Conservation (phyloP, 164 flowering plant species). For the Nelumbo lutea region DNA sequence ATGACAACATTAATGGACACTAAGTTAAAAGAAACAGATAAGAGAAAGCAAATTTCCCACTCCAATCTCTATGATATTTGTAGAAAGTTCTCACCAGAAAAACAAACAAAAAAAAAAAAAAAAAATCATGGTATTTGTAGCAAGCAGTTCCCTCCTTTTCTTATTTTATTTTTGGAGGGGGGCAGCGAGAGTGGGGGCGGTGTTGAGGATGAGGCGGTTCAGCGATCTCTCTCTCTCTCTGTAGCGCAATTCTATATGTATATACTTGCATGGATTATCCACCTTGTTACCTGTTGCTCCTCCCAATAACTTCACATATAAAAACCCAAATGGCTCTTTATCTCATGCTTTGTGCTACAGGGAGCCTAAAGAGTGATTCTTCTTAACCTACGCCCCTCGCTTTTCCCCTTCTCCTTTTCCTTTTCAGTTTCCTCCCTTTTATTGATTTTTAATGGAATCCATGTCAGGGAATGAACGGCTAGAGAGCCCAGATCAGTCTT, state of each 20-base stretch:
- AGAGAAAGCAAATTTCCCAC: too few relatives aligned
- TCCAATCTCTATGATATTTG: too few relatives aligned
- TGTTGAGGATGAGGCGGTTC: too few relatives aligned
- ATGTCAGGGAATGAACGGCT: constrained; percentile 60
- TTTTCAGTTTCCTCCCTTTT: constrained; percentile 6
- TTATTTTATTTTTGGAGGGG: too few relatives aligned
- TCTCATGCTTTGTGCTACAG: background rate
- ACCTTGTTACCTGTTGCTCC: background rate
- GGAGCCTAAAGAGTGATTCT: constrained; percentile 6
- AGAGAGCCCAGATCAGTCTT: constrained; percentile 35
- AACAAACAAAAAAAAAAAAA: too few relatives aligned
- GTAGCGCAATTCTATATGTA: constrained; percentile 1
- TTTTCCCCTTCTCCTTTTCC: constrained; percentile 6
- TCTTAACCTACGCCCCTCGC: constrained; percentile 11
- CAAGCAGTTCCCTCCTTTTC: too few relatives aligned
- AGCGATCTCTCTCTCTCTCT: background rate
- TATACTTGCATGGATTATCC: constrained; percentile 4
- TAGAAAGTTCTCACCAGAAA: too few relatives aligned
- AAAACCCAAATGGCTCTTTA: background rate
- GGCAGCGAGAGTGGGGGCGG: too few relatives aligned
- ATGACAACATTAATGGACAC: background rate
- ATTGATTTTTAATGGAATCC: constrained; percentile 37
- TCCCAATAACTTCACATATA: constrained; percentile 7
- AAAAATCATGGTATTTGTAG: too few relatives aligned
- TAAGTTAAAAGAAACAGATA: background rate